Evolutionary conservation across 225 moss, liverwort and hornwort species (phyloP), one percentile per base, ranked within the genome.

Genomic region (Antitrichia curtipendula): DNA sequence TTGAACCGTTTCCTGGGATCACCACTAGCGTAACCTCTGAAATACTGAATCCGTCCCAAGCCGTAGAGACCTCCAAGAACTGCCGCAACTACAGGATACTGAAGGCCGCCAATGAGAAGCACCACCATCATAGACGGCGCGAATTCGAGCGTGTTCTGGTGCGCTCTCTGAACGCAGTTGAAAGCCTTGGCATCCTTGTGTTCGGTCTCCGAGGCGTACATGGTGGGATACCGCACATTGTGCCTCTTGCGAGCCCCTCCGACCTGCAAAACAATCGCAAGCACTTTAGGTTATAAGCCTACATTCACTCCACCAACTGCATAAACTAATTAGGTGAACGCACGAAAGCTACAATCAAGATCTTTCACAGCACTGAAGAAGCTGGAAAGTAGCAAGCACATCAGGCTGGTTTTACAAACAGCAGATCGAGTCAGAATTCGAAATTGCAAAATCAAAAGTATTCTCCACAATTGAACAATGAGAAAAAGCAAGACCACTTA

Each of bases 21-120:
- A 9, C 96, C 97, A 43, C 89, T 89, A 13, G 92, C 82, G 76
- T 97, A 97, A 21, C 91, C 97, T 36, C 54, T 74, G 87, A 96
- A 95, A 92, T 87, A 97, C 31, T 92, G 82, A 20, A 85, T 80
- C 56, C 95, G 93, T 18, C 84, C 86, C 18, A 77, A 76, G 43
- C 89, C 72, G 76, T 90, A 94, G 23, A 88, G 9, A 64, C 90
- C 32, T 84, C 97, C 96, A 23, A 90, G 61, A 40, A 43, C 83
- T 45, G 92, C 86, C 34, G 96, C 92, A 64, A 93, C 82, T 27
- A 25, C 57, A 41, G 95, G 95, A 74, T 91, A 92, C 92, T 96
- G 93, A 59, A 91, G 90, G 32, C 93, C 91, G 63, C 91, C 90
- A 22, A 90, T 19, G 71, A 91, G 78, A 53, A 93, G 93, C 53